Percentiles rank a stretch among this genome's conserved stretches.
These are phyloP conservation scores for Globisporangium megalacanthum DNA, from an alignment of 352 stramenopile genomes.

Conservation along the genomic window DNA sequence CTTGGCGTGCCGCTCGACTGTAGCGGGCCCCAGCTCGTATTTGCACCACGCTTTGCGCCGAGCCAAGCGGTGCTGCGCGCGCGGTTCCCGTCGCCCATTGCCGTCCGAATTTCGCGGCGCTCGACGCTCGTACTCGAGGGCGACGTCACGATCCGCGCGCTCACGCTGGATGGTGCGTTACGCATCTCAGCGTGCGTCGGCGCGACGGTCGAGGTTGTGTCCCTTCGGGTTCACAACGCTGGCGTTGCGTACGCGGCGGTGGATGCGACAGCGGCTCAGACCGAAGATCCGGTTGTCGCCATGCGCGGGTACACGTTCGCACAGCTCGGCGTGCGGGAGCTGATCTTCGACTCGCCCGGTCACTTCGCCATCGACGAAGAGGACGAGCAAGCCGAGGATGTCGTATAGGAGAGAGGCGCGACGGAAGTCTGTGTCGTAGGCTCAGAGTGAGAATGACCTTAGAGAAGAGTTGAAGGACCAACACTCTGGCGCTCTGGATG, in stretches of 20 bases:
- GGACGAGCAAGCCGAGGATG: neutral
- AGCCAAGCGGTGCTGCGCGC: constrained; percentile 22
- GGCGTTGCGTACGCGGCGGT: constrained; percentile 37
- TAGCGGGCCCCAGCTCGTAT: constrained; percentile 40
- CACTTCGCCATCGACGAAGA: constrained; percentile 39
- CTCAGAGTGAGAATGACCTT: neutral
- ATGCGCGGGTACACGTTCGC: constrained; percentile 58
- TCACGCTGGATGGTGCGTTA: constrained; percentile 48
- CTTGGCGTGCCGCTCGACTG: constrained; percentile 44
- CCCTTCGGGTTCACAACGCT: constrained; percentile 38
- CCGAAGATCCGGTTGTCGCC: constrained; percentile 27
- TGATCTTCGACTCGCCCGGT: constrained; percentile 39
- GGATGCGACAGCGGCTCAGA: constrained; percentile 5
- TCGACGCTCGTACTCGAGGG: constrained; percentile 58
- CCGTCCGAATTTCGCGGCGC: constrained; percentile 30
- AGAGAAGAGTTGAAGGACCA: too few relatives aligned
- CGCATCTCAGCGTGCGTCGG: constrained; percentile 36
- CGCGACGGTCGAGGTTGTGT: constrained; percentile 35
- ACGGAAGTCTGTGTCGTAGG: too few relatives aligned
- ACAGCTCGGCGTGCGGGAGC: constrained; percentile 29
- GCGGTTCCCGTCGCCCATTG: constrained; percentile 25
- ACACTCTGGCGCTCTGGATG: too few relatives aligned
- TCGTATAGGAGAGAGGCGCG: neutral
- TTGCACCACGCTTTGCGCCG: constrained; percentile 31
- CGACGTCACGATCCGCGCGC: constrained; percentile 31